Percentiles rank a stretch among this genome's conserved stretches.
Evolutionary conservation across 495 filamentous ascomycete genomes (phyloP).

Genomic region (Cercophora samala): DNA sequence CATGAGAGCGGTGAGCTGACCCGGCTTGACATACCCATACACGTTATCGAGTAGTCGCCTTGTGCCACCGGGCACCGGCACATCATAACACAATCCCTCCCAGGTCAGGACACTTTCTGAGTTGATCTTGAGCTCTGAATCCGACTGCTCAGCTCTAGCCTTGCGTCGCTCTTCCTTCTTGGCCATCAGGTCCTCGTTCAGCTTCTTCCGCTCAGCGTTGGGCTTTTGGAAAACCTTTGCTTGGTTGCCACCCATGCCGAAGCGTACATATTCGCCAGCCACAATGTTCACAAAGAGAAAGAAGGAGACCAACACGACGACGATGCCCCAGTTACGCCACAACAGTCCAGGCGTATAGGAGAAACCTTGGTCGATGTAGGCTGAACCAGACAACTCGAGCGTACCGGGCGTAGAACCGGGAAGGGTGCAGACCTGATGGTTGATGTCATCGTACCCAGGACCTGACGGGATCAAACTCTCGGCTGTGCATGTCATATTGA

Average conservation of each 20-base stretch:
- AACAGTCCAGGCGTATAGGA: slow-evolving; percentile 58
- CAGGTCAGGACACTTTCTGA: slow-evolving; percentile 73
- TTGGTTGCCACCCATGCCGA: slow-evolving; percentile 72
- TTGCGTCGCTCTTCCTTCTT: slow-evolving; percentile 57
- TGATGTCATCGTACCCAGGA: slow-evolving; percentile 59
- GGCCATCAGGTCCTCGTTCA: slow-evolving; percentile 61
- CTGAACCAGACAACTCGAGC: slow-evolving; percentile 53
- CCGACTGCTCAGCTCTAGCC: slow-evolving; percentile 44
- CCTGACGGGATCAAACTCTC: slow-evolving; percentile 65
- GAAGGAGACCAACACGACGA: slow-evolving; percentile 61
- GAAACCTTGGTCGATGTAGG: slow-evolving; percentile 62
- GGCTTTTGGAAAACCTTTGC: slow-evolving; percentile 71
- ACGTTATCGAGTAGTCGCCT: slow-evolving; percentile 67
- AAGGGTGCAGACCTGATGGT: slow-evolving; percentile 72
- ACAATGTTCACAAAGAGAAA: slow-evolving; percentile 68
- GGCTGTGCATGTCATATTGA: slow-evolving; percentile 60
- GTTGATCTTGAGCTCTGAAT: slow-evolving; percentile 58
- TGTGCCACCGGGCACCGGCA: slow-evolving; percentile 65
- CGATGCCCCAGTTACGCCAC: slow-evolving; percentile 76
- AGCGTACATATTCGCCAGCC: slow-evolving; percentile 72
- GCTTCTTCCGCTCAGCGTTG: slow-evolving; percentile 62
- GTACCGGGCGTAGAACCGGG: slow-evolving; percentile 63
- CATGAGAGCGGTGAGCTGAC: slow-evolving; percentile 77
- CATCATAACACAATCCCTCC: slow-evolving; percentile 75
- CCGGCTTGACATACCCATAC: slow-evolving; percentile 75